A percentile compares a stretch with the other conserved stretches of the same genome.
Conservation (phyloP, 345 rosid genomes). For the Fremontodendron californicum region DNA sequence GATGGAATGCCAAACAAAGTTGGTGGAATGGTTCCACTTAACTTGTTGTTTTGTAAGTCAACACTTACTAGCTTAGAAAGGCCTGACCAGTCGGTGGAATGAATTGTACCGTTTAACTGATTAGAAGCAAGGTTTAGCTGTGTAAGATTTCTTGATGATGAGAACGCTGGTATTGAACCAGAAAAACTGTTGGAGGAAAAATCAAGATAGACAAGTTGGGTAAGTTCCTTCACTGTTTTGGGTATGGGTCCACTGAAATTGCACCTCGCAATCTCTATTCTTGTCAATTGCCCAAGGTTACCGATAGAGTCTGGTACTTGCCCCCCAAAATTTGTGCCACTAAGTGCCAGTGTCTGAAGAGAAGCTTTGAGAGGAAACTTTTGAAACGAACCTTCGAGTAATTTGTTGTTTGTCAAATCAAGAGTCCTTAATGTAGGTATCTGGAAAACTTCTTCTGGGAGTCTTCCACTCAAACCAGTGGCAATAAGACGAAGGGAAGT, state of each 20-base stretch:
- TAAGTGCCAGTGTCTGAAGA: slow-evolving; percentile 26
- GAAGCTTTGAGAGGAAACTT: slow-evolving; percentile 6
- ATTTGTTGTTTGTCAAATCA: slow-evolving; percentile 17
- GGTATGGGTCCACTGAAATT: slow-evolving; percentile 23
- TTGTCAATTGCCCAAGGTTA: slow-evolving; percentile 6
- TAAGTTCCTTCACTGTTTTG: slow-evolving; percentile 14
- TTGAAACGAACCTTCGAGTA: slow-evolving; percentile 27
- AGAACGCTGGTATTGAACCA: slow-evolving; percentile 34
- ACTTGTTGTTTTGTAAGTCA: slow-evolving; percentile 26
- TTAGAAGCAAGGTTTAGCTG: slow-evolving; percentile 32
- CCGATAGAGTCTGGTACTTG: slow-evolving; percentile 24
- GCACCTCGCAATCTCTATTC: slow-evolving; percentile 10
- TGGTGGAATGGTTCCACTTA: slow-evolving; percentile 32
- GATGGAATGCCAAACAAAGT: slow-evolving; percentile 21
- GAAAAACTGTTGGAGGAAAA: slow-evolving; percentile 11
- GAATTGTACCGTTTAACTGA: slow-evolving; percentile 26
- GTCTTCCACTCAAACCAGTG: slow-evolving; percentile 15
- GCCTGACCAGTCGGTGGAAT: slow-evolving; percentile 23
- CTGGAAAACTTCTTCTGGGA: slow-evolving; percentile 27
- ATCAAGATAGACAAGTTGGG: slow-evolving; percentile 23
- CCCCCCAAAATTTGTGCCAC: slow-evolving; percentile 26
- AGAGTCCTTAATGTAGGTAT: slow-evolving; percentile 25
- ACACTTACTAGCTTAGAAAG: slow-evolving; percentile 27
- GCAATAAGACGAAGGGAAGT: not conserved
- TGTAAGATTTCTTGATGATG: slow-evolving; percentile 19